Conservation (phyloP, 805 yeast species). For the Danielozyma ontarioensis region DNA sequence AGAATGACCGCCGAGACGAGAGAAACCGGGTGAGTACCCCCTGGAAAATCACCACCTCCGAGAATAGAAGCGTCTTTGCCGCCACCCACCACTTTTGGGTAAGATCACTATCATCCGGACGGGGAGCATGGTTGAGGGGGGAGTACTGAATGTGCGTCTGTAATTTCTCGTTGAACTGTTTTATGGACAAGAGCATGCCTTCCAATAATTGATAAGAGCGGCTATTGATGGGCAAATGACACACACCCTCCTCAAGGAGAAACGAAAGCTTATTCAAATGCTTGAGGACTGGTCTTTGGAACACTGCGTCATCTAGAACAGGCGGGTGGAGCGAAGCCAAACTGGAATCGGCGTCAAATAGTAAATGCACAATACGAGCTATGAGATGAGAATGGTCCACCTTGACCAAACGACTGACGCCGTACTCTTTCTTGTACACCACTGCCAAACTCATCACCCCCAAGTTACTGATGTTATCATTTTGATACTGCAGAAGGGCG, state of each 20-base stretch:
- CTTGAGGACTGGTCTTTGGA: constrained; percentile 39
- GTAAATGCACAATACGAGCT: not conserved
- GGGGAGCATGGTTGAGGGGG: constrained; percentile 8
- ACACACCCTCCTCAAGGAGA: constrained; percentile 34
- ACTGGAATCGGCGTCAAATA: not conserved
- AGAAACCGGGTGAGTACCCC: constrained; percentile 39
- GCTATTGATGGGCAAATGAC: constrained; percentile 8
- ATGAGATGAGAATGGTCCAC: not conserved
- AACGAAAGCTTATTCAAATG: constrained; percentile 47
- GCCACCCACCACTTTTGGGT: constrained; percentile 31
- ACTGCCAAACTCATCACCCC: constrained; percentile 32
- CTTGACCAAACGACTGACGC: constrained; percentile 13
- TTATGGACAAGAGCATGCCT: constrained; percentile 16
- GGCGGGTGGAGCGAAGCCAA: no score
- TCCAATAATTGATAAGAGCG: constrained; percentile 14
- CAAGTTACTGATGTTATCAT: constrained; percentile 21
- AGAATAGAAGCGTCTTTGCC: constrained; percentile 40
- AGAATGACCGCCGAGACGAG: constrained; percentile 10
- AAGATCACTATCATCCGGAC: not conserved
- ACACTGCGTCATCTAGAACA: not conserved
- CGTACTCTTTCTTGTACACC: constrained; percentile 19
- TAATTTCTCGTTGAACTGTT: constrained; percentile 23
- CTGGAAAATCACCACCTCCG: constrained; percentile 47
- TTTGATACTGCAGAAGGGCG: constrained; percentile 17
- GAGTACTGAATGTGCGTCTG: constrained; percentile 10